Conservation (phyloP, 2,329 filamentous ascomycete genomes). For the Fusarium bactridioides region DNA sequence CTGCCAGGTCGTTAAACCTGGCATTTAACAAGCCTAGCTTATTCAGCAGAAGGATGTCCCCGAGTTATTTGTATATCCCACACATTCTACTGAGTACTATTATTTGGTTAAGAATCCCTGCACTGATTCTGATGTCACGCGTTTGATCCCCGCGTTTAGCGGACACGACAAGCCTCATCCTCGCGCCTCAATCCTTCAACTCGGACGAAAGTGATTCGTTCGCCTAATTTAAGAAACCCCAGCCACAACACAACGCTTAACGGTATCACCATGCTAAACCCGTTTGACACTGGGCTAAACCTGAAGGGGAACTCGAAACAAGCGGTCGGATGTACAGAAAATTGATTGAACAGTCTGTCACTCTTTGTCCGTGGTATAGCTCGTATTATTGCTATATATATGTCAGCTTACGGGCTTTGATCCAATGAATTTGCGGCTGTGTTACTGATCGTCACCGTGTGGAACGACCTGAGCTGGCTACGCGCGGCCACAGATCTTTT, state of each 20-base stretch:
- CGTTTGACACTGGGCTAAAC: neutral
- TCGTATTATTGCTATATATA: neutral
- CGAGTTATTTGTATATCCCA: neutral
- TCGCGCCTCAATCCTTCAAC: accelerated
- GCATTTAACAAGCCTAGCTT: no score
- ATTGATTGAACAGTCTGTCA: neutral
- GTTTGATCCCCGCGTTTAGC: neutral
- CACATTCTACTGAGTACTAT: no score
- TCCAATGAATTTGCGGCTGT: neutral
- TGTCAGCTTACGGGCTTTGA: neutral
- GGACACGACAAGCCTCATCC: neutral
- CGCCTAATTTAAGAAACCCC: neutral
- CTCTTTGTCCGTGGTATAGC: neutral
- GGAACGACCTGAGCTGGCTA: slow-evolving; percentile 1
- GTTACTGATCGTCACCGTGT: neutral
- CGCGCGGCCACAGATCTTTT: slow-evolving; percentile 17
- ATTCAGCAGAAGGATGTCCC: no score
- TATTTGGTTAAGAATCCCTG: no score
- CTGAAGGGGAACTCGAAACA: neutral
- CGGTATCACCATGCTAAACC: neutral
- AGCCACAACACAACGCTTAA: neutral
- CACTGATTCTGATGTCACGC: no score
- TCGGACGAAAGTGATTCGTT: neutral
- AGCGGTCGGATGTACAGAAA: neutral
- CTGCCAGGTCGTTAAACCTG: no score